Evolutionary conservation across 2,329 filamentous ascomycete genomes (phyloP), one percentile per base, ranked within the genome.

Genomic region (Cercospora zeina): DNA sequence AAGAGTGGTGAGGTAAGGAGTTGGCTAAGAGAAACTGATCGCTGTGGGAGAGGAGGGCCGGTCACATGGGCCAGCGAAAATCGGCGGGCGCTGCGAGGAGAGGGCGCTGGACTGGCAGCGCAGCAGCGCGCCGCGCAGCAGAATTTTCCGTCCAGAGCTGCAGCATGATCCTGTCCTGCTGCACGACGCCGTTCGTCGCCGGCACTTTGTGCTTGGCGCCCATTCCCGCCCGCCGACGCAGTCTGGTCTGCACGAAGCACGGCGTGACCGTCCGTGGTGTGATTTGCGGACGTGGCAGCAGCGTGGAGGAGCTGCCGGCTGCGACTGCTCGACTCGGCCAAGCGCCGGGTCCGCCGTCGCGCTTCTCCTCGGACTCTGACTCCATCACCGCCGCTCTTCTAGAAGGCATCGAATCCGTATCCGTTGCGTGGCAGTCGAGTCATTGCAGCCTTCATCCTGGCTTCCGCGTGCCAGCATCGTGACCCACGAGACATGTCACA

Each of bases 1-100:
- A 62, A 65, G 57, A 59, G 59, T 64, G 54, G 68, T 70, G 68
- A 71, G 67, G 69, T 69, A 71, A 71, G 65, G 67, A 63, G 57
- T 71, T 69, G 66, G 65, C 62, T 69, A 71, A 71, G 68, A 59
- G 65, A 69, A 69, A 69, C 61, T 65, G 62, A 57, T 61, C 56
- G 57, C 59, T 63, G 64, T 59, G 62, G 62, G 62, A 67, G 58
- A 58, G 55, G 64, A 61, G 57, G 63, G 27, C 55, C 62, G 64
- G 62, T 58, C 58, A 59, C 54, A 59, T 53, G 58, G 58, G 58
- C 61, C 54, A 31, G 47, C 47, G 47, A 51, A 51, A 51, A 51
- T 31, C 47, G 47, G 47, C 47, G 47, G 24, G 24, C 24, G 24
- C n/a, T n/a, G n/a, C 24, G 24, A 16, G 21, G 39, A 2, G 39